Evolutionary conservation across 768 basidiomycete species (phyloP), one percentile per base, ranked within the genome.

Genomic region (Xanthoconium purpureum): DNA sequence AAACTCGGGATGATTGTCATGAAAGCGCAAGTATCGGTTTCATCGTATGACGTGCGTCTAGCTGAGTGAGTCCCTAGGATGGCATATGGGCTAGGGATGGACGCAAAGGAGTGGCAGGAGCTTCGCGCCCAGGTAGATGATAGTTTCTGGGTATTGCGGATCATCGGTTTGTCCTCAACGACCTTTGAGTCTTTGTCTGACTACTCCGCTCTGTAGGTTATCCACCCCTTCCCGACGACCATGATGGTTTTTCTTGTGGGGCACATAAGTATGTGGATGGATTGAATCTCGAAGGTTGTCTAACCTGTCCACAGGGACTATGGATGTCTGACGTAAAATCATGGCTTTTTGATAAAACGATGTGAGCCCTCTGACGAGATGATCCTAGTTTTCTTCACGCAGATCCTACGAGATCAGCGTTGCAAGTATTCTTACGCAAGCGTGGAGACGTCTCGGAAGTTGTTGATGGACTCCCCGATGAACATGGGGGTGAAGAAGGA

Each of bases 111-210:
- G 65, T 90, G 89, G 87, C 57, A 74, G 13, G 80, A 81, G 0
- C 75, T 96, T 46, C 80, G 81, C n/a, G 66, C 68, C 28, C 80
- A 87, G 67, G 86, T 95, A 0, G 83, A 91, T 56, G 85, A 95
- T 60, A 87, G 85, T 61, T 97, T 96, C 66, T 96, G 94, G 94
- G 82, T 85, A 6, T 85, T 94, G 87, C 81, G 94, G 6, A 76
- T 88, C 5, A 90, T 96, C 54, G 92, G 89, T 88, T 54, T 50
- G 60, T 50, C 29, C 50, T 20, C 3, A 20, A 18, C 18, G 20
- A 35, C 24, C 6, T 36, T 20, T 29, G 3, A 33, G 28, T 35
- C 51, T 14, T 18, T 51, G 1, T 15, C 40, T 50, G 46, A 47
- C 37, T 35, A 45, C 12, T 35, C 14, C n/a, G 35, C 13, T 54